A percentile compares a stretch with the other conserved stretches of the same genome.
Conservation (phyloP, 106 monocot species). For the Dioscorea dumetorum region DNA sequence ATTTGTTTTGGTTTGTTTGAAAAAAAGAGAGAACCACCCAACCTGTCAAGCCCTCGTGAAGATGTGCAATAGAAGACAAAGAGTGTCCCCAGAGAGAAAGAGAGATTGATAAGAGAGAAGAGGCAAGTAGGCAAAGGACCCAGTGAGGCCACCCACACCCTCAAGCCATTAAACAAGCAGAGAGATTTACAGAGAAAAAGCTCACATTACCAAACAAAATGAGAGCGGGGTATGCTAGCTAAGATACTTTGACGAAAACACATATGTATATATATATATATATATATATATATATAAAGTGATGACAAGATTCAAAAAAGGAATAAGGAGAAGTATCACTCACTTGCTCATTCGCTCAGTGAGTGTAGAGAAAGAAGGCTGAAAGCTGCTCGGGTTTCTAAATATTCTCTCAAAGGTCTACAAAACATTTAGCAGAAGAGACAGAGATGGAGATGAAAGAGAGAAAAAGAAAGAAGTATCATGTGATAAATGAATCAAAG, state of each 20-base stretch:
- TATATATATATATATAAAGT: background rate
- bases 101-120: too few relatives aligned
- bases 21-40: background rate
- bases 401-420: background rate
- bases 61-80: conserved; percentile 44
- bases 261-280: too few relatives aligned
- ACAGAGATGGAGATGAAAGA: conserved; percentile 8
- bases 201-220: conserved; percentile 2
- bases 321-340: background rate
- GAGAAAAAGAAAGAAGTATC: conserved; percentile 3
- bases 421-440: conserved; percentile 9
- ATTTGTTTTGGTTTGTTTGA: background rate
- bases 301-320: background rate
- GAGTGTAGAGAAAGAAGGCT: background rate
- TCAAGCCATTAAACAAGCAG: background rate
- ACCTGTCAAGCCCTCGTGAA: conserved; percentile 39
- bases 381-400: conserved; percentile 16
- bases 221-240: background rate
- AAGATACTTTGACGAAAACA: too few relatives aligned
- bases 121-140: too few relatives aligned
- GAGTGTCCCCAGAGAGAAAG: conserved; percentile 18
- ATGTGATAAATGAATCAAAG: background rate
- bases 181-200: background rate
- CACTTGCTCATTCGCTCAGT: background rate
- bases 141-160: background rate